phyloP scores from a whole-genome alignment of 148 eudicot species.

The Vaccinium corymbosum region DNA sequence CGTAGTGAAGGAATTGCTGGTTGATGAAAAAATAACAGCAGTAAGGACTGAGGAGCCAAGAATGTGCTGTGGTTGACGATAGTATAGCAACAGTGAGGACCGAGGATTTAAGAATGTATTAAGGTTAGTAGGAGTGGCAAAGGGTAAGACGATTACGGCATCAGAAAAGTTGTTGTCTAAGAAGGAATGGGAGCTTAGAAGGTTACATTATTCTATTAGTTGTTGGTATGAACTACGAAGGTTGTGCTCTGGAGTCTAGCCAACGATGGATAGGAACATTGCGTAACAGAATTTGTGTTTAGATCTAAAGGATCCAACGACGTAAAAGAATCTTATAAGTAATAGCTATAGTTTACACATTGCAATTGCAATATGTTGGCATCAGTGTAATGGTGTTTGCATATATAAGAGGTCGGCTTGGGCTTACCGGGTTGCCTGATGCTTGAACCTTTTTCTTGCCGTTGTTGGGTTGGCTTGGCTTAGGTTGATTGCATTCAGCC shows the following conservation, averaged over 20 bases:
- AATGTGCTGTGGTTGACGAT: neutral
- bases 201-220: neutral
- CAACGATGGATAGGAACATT: neutral
- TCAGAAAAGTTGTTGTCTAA: neutral
- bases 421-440: neutral
- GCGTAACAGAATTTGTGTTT: neutral
- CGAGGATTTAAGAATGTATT: neutral
- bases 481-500: neutral
- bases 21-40: neutral
- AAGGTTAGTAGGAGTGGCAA: neutral
- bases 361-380: neutral
- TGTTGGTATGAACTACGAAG: neutral
- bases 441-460: neutral
- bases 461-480: neutral
- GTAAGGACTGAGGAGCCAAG: neutral
- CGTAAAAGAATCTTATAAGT: neutral
- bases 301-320: neutral
- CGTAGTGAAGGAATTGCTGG: neutral
- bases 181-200: neutral
- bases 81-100: neutral
- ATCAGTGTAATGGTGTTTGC: neutral
- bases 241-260: slow-evolving; percentile 1
- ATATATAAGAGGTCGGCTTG: neutral
- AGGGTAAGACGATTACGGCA: neutral
- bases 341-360: neutral